Evolutionary conservation across 23 red algal genomes (phyloP), one percentile per base, ranked within the genome.

Genomic region (Gracilaria domingensis): DNA sequence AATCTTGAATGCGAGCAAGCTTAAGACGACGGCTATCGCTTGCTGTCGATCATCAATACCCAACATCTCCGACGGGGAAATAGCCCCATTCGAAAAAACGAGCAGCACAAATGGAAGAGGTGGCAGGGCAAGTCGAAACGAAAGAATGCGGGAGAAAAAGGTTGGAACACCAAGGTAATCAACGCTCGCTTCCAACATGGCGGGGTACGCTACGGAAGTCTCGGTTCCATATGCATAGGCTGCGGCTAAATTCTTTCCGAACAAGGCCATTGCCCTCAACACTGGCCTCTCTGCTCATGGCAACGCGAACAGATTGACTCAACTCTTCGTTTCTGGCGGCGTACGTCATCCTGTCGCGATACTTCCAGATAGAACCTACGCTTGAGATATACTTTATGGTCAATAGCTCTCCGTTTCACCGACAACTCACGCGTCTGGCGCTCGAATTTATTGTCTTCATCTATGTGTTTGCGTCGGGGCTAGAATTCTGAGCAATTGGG

Each of bases 1-100:
- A n/a, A 93, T 45, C 49, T 95, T 98, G 76, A 93, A 98, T 1
- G 71, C 76, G 21, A 98, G 89, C 79, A 98, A 89, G 47, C 96
- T 92, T 28, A 91, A 28, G 26, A 93, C 69, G 25, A 82, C 81
- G 17, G 91, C 82, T 18, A 94, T 25, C 32, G 93, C 96, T 54
- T 91, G 49, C 36, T 23, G 42, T 33, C 56, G 86, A 40, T 38
- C 28, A 80, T 72, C 51, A 40, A 44, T 62, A 4, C 77, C 89
- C 11, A 83, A 84, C 85, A 79, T 74, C 17, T 65, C 83, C 20
- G 51, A 55, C 12, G 49, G 53, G 4, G 53, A 58, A 7, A 33
- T 71, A 16, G 83, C 83, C 20, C 82, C 91, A 30, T 50, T 53
- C 12, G 40, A 51, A 32, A 87, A n/a, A 45, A 80, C 64, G 47